Conservation (phyloP, 495 filamentous ascomycete genomes). For the Podospora sp. region DNA sequence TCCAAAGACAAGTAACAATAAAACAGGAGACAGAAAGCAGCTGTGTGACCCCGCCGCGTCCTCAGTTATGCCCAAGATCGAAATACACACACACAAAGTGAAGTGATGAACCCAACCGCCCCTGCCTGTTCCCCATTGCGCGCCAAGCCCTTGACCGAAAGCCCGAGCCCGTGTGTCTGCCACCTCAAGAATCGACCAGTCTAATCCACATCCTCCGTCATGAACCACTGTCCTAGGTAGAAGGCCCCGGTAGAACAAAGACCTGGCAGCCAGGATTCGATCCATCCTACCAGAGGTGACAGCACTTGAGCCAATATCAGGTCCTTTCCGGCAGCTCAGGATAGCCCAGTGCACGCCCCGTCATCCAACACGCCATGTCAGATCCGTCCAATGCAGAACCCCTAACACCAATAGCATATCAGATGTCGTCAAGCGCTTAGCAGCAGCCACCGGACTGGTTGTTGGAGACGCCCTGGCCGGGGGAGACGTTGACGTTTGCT, state of each 20-base stretch:
- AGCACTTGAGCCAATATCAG: neutral
- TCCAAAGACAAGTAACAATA: constrained; percentile 10
- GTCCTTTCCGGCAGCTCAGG: constrained; percentile 2
- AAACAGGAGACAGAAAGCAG: constrained; percentile 17
- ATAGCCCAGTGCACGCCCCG: constrained; percentile 29
- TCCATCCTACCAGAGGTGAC: neutral
- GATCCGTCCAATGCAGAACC: constrained; percentile 37
- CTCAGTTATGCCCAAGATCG: constrained; percentile 40
- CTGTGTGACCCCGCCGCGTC: constrained; percentile 20
- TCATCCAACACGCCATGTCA: constrained; percentile 26
- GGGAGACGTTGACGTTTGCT: constrained; percentile 91
- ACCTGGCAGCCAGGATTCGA: neutral
- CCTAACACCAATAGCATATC: constrained; percentile 28
- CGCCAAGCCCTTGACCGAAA: constrained; percentile 1
- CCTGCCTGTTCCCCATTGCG: constrained; percentile 17
- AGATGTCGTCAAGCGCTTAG: constrained; percentile 55
- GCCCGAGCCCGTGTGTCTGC: constrained; percentile 5
- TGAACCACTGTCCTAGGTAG: neutral
- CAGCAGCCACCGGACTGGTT: constrained; percentile 91
- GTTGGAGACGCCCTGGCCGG: constrained; percentile 92
- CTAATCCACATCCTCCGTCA: constrained; percentile 2
- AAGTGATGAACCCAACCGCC: constrained; percentile 21
- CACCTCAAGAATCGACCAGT: constrained; percentile 8
- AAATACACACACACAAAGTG: constrained; percentile 33
- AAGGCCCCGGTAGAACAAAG: neutral